Evolutionary conservation across 169 alveolate species (phyloP), one percentile per base, ranked within the genome.

Genomic region (Plasmodium relictum): DNA sequence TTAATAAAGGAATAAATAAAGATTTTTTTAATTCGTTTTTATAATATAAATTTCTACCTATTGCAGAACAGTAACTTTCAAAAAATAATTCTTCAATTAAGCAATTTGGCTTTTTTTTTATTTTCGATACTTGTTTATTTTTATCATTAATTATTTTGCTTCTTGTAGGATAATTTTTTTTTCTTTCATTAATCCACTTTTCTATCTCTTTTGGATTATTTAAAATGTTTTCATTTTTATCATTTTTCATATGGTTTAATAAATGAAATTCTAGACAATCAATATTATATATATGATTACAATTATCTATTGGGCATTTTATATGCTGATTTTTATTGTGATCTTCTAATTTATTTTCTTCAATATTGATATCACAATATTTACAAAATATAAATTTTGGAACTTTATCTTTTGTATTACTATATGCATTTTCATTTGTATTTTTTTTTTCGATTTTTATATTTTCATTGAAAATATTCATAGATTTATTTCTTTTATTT

Each of bases 241-340:
- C 92, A 70, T 86, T 86, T 63, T 86, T 86, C 56, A 70, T 62
- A 70, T 86, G 92, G 37, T 59, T 86, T 86, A 86, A 63, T 52
- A 86, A 63, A 59, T 86, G 92, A 63, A 59, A n/a, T 6, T 86
- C 92, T 14, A 70, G 31, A 70, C 26, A 52, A 10, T 86, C 74
- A 0, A 86, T 52, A 50, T 59, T 86, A 58, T 86, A 86, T 44
- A 86, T 54, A 9, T 86, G 50, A 20, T 45, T 59, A 54, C 90
- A 80, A 12, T 72, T 73, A 72, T 88, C 89, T 61, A 78, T 68
- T 16, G 88, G 91, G 26, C 88, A 73, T 31, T 74, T 74, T 24
- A 73, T 74, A 26, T 88, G 88, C 18, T 68, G 63, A 18, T 37
- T 48, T 54, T 88, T 61, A n/a, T 74, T 68, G 22, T 87, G 88